These are phyloP conservation scores for Boletus reticulatus DNA, from an alignment of 768 basidiomycete species.

Conservation along the genomic window DNA sequence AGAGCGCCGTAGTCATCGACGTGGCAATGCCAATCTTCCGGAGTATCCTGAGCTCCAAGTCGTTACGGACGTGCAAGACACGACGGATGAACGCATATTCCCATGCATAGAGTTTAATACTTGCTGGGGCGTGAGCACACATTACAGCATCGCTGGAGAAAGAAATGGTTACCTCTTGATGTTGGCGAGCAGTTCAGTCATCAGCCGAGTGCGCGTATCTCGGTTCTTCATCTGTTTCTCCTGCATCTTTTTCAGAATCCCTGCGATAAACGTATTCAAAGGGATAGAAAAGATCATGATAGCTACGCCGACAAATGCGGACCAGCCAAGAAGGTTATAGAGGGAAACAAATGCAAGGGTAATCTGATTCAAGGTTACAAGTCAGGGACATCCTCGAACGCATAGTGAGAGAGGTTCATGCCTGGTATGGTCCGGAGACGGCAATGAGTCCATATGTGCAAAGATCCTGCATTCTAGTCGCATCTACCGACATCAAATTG, in stretches of 20 bases:
- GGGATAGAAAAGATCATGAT: conserved; percentile 86
- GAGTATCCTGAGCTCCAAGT: conserved; percentile 79
- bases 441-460: conserved; percentile 82
- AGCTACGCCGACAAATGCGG: conserved; percentile 84
- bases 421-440: conserved; percentile 85
- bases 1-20: conserved; percentile 60
- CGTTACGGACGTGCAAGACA: conserved; percentile 77
- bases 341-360: conserved; percentile 86
- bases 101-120: conserved; percentile 93
- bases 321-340: conserved; percentile 88
- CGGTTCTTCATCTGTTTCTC: conserved; percentile 92
- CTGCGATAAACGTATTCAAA: conserved; percentile 69
- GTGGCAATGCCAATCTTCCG: conserved; percentile 77
- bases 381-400: neutral
- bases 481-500: conserved; percentile 90
- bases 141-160: neutral
- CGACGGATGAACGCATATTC: conserved; percentile 85
- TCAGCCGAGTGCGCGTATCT: conserved; percentile 77
- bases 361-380: conserved; percentile 46
- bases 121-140: conserved; percentile 25
- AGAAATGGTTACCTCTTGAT: conserved; percentile 63
- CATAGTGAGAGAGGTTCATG: conserved; percentile 23
- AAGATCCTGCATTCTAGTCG: conserved; percentile 74
- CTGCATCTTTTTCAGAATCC: conserved; percentile 71
- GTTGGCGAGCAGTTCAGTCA: conserved; percentile 92